phyloP scores from a whole-genome alignment of 495 filamentous ascomycete species.

The Neurospora sp. region DNA sequence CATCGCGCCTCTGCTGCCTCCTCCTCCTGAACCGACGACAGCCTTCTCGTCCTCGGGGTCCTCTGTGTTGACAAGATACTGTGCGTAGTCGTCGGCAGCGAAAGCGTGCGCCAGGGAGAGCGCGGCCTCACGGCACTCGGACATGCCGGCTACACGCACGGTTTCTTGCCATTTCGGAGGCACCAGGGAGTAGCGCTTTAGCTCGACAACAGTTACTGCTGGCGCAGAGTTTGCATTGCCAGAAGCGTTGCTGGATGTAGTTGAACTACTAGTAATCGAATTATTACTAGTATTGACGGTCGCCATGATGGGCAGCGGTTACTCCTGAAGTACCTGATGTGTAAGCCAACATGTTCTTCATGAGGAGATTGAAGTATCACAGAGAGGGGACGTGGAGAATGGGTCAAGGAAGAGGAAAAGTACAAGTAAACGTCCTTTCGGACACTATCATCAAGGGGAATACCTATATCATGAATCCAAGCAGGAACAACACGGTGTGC shows the following conservation, averaged over 20 bases:
- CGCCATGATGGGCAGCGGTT: slow-evolving; percentile 20
- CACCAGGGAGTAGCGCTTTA: slow-evolving; percentile 38
- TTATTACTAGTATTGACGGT: slow-evolving; percentile 22
- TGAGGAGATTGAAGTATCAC: background rate
- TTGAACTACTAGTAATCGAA: slow-evolving; percentile 4
- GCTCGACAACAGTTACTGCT: slow-evolving; percentile 23
- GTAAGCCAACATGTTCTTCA: background rate
- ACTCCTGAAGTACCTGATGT: background rate
- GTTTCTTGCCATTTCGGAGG: slow-evolving; percentile 34
- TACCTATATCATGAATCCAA: background rate
- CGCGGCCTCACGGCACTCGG: slow-evolving; percentile 57
- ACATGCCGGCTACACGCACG: slow-evolving; percentile 48
- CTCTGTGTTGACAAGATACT: slow-evolving; percentile 60
- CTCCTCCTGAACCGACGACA: slow-evolving; percentile 10
- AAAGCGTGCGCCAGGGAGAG: slow-evolving; percentile 64
- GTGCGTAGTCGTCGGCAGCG: slow-evolving; percentile 57
- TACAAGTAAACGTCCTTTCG: background rate
- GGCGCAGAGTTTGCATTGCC: background rate
- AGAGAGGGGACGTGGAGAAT: background rate
- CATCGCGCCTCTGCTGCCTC: background rate
- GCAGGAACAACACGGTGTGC: background rate
- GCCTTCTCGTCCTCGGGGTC: slow-evolving; percentile 38
- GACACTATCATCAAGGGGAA: background rate
- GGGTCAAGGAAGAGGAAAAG: background rate
- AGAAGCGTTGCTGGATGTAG: background rate